phyloP scores from a whole-genome alignment of 2,329 filamentous ascomycete genomes.

The Phaeosphaeriaceae sp. region DNA sequence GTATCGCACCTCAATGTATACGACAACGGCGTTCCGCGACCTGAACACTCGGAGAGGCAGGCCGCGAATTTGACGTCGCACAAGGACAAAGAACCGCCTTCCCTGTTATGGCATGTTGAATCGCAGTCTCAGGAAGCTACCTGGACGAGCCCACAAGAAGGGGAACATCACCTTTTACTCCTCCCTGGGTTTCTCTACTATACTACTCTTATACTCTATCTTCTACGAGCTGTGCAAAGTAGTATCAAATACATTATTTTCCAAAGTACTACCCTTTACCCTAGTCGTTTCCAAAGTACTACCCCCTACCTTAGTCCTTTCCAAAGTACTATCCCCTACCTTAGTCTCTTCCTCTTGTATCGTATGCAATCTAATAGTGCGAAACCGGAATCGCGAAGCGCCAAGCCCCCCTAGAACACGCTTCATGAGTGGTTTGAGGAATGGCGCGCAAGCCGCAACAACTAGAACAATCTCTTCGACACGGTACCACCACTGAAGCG shows the following conservation, averaged over 20 bases:
- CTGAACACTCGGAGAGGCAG: too few species aligned
- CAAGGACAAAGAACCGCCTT: too few species aligned
- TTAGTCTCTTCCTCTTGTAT: background rate
- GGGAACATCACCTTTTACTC: too few species aligned
- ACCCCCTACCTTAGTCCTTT: background rate
- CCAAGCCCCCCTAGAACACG: slow-evolving; percentile 1
- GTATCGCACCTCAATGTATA: too few species aligned
- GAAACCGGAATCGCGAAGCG: background rate
- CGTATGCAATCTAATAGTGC: slow-evolving; percentile 1
- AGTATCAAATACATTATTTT: background rate
- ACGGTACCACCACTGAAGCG: slow-evolving; percentile 11
- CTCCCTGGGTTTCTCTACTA: too few species aligned
- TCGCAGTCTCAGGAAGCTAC: too few species aligned
- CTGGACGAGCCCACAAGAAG: too few species aligned
- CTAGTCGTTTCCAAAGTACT: background rate
- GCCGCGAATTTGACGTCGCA: too few species aligned
- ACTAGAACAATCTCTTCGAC: slow-evolving; percentile 14
- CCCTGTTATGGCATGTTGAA: too few species aligned
- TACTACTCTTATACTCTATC: background rate
- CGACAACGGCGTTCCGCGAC: too few species aligned
- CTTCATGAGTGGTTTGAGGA: slow-evolving; percentile 8
- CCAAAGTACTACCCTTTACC: background rate
- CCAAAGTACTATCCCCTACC: background rate
- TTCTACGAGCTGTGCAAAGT: background rate
- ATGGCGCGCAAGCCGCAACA: slow-evolving; percentile 4